Evolutionary conservation across 805 yeast genomes (phyloP).

Genomic region (Pichia nakasei): DNA sequence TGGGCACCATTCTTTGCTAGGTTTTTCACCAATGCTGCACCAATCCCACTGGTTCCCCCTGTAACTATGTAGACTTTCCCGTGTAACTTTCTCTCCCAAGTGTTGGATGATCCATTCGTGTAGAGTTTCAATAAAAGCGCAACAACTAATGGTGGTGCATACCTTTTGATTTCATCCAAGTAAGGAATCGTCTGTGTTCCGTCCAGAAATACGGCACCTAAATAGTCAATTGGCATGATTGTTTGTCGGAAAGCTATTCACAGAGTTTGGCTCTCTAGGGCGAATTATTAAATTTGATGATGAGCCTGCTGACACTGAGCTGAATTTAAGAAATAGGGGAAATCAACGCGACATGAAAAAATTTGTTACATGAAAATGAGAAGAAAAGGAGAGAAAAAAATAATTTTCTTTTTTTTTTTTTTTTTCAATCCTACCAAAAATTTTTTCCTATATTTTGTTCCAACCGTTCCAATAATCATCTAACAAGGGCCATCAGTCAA

Average conservation of each 20-base stretch:
- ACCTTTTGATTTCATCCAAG: constrained; percentile 47
- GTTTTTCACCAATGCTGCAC: constrained; percentile 65
- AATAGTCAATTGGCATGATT: constrained; percentile 78
- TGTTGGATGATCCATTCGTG: constrained; percentile 71
- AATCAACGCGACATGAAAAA: too few species aligned
- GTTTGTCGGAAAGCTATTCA: too few species aligned
- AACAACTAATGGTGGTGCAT: constrained; percentile 46
- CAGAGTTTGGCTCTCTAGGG: too few species aligned
- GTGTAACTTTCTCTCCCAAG: constrained; percentile 89
- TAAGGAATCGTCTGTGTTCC: constrained; percentile 76
- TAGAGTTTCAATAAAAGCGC: constrained; percentile 54
- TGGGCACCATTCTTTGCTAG: constrained; percentile 84
- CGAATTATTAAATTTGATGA: too few species aligned
- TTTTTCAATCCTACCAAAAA: too few species aligned
- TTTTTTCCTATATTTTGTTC: too few species aligned
- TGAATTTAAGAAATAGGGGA: too few species aligned
- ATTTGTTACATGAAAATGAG: too few species aligned
- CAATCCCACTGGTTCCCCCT: constrained; percentile 94
- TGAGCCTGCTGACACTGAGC: neutral
- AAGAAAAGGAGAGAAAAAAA: too few species aligned
- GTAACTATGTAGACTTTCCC: constrained; percentile 78
- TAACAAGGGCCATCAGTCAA: too few species aligned
- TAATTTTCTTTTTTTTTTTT: too few species aligned
- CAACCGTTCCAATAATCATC: too few species aligned
- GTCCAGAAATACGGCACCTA: constrained; percentile 58